Evolutionary conservation across 1,139 yeast species (phyloP).

Genomic region (Pichia norvegensis): DNA sequence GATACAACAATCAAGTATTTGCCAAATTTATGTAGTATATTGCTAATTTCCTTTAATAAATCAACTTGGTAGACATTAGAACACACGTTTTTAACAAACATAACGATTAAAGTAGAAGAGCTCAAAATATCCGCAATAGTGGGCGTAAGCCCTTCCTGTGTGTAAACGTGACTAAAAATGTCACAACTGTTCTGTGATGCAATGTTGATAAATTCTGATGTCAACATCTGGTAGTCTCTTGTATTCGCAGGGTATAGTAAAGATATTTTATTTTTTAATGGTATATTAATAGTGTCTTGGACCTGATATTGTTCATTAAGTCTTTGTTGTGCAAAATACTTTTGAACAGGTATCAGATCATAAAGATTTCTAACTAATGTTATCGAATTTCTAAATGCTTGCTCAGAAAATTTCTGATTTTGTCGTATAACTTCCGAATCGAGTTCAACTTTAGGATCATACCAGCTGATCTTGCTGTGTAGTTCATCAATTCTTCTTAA

Average conservation of each 20-base stretch:
- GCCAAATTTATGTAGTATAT: slow-evolving; percentile 24
- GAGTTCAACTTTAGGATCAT: slow-evolving; percentile 30
- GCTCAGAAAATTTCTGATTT: slow-evolving; percentile 40
- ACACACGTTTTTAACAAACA: slow-evolving; percentile 54
- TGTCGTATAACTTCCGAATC: slow-evolving; percentile 33
- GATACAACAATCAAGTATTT: slow-evolving; percentile 57
- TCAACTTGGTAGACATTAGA: slow-evolving; percentile 62
- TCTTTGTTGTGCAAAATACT: slow-evolving; percentile 31
- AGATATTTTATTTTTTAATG: slow-evolving; percentile 27
- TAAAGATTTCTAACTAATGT: slow-evolving; percentile 51
- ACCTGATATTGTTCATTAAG: not conserved
- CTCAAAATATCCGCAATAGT: slow-evolving; percentile 51
- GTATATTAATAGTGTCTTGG: not conserved
- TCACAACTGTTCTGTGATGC: slow-evolving; percentile 10
- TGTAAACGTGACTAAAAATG: slow-evolving; percentile 29
- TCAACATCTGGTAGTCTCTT: not conserved
- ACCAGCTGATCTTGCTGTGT: slow-evolving; percentile 41
- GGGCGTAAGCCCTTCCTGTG: slow-evolving; percentile 54
- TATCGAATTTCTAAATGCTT: slow-evolving; percentile 47
- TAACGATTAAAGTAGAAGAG: slow-evolving; percentile 46
- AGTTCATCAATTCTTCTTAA: slow-evolving; percentile 39
- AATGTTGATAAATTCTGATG: slow-evolving; percentile 23
- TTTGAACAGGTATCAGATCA: slow-evolving; percentile 45
- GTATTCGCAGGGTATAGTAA: slow-evolving; percentile 26
- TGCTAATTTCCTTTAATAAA: slow-evolving; percentile 46